Evolutionary conservation across 257 asterid species (phyloP).

Genomic region (Lithospermum erythrorhizon): DNA sequence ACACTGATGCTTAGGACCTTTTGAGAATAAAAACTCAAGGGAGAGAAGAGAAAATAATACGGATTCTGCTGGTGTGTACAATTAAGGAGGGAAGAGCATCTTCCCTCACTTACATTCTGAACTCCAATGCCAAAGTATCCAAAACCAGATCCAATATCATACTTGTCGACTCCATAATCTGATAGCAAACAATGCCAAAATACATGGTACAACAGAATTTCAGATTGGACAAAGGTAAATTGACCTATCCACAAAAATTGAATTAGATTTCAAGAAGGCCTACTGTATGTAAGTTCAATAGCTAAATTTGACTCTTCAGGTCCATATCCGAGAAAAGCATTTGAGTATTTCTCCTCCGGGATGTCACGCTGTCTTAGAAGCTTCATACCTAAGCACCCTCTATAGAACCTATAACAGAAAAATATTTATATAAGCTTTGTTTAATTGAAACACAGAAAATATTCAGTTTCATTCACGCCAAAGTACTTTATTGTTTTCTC

Average conservation of each 20-base stretch:
- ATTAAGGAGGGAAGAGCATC: neutral
- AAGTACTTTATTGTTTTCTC: conserved; percentile 36
- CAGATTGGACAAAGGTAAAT: neutral
- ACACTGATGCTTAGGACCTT: too few relatives aligned
- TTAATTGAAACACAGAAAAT: neutral
- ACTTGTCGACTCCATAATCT: conserved; percentile 41
- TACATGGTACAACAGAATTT: conserved; percentile 2
- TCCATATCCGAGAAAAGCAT: conserved; percentile 97
- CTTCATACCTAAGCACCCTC: conserved; percentile 75
- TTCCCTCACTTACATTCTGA: conserved; percentile 27
- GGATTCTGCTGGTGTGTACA: neutral
- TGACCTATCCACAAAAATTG: neutral
- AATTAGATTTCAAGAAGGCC: conserved; percentile 18
- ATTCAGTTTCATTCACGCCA: neutral
- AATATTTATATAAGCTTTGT: neutral
- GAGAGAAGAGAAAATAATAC: too few relatives aligned
- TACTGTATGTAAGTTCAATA: conserved; percentile 93
- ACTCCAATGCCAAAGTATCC: conserved; percentile 41
- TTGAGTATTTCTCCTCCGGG: conserved; percentile 90
- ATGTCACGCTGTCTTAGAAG: conserved; percentile 84
- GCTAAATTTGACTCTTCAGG: conserved; percentile 97
- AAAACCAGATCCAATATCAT: conserved; percentile 43
- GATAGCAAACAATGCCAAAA: conserved; percentile 17
- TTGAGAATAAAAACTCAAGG: too few relatives aligned
- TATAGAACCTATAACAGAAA: conserved; percentile 29